These are phyloP conservation scores for Hypoxylon sp. DNA, from an alignment of 2,329 filamentous ascomycete genomes.

Conservation along the genomic window DNA sequence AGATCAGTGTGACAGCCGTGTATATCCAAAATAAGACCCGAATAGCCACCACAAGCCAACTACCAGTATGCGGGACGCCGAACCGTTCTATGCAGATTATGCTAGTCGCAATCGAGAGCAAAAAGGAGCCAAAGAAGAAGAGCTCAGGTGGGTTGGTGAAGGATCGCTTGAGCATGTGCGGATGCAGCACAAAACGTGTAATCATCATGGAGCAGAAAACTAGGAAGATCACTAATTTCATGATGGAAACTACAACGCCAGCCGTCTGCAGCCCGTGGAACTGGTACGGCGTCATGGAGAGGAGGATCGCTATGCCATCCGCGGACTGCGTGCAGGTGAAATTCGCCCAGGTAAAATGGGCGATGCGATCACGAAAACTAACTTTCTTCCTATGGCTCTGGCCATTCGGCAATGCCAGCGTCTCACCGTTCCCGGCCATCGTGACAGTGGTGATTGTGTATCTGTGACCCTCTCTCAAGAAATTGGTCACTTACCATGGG, in stretches of 20 bases:
- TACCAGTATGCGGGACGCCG: slow-evolving; percentile 62
- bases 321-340: slow-evolving; percentile 61
- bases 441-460: background rate
- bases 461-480: background rate
- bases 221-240: slow-evolving; percentile 68
- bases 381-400: slow-evolving; percentile 51
- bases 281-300: slow-evolving; percentile 64
- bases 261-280: slow-evolving; percentile 68
- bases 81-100: slow-evolving; percentile 65
- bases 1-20: slow-evolving; percentile 63
- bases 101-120: slow-evolving; percentile 71
- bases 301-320: slow-evolving; percentile 66
- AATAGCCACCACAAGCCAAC: slow-evolving; percentile 65
- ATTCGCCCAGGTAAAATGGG: slow-evolving; percentile 67
- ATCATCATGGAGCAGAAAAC: slow-evolving; percentile 62
- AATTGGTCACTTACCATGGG: background rate
- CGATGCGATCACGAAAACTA: slow-evolving; percentile 47
- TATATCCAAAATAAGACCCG: slow-evolving; percentile 74
- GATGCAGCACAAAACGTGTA: slow-evolving; percentile 66
- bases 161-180: slow-evolving; percentile 58
- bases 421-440: slow-evolving; percentile 4
- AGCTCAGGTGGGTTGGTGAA: slow-evolving; percentile 67
- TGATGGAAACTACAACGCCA: slow-evolving; percentile 67
- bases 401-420: background rate
- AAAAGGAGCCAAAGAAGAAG: slow-evolving; percentile 73